phyloP scores from a whole-genome alignment of 139 green algal genomes.

The Tetraselmis chui region DNA sequence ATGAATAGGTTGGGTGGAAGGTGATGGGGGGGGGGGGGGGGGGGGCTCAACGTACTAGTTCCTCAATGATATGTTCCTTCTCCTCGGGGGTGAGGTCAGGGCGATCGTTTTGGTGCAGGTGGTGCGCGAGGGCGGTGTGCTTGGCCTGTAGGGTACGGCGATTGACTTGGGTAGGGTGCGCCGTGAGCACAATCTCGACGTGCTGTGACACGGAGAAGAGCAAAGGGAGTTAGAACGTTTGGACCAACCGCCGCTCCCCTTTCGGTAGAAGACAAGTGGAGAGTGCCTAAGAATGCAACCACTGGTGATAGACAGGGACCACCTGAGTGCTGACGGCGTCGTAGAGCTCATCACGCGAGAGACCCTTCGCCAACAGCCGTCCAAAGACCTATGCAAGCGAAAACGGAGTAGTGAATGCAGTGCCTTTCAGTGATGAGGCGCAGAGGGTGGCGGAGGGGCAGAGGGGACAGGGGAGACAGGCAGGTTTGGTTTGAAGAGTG shows the following conservation, averaged over 20 bases:
- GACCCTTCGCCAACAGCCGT: slow-evolving; percentile 53
- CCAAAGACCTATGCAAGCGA: slow-evolving; percentile 57
- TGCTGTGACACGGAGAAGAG: no score
- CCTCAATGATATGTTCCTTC: slow-evolving; percentile 36
- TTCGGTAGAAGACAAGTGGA: slow-evolving; percentile 4
- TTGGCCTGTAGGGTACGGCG: slow-evolving; percentile 87
- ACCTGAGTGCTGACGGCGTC: slow-evolving; percentile 55
- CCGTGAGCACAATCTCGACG: slow-evolving; percentile 84
- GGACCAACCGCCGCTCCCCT: background rate
- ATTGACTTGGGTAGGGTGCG: slow-evolving; percentile 91
- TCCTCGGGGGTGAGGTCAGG: slow-evolving; percentile 15
- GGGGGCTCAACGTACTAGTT: slow-evolving; percentile 50
- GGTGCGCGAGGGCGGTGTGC: slow-evolving; percentile 67
- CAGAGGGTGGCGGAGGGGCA: no score
- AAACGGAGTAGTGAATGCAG: no score
- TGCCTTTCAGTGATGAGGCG: no score
- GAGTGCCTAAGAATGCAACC: no score
- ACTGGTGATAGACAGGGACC: no score
- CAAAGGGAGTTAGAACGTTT: no score
- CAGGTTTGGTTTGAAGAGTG: no score
- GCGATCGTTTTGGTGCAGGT: slow-evolving; percentile 75
- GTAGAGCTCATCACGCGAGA: slow-evolving; percentile 60
- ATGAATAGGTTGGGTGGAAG: background rate
- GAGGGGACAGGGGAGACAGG: no score
- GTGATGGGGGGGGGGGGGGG: background rate